Evolutionary conservation across 1,284 basidiomycete species (phyloP).

Genomic region (Ganoderma sinense): DNA sequence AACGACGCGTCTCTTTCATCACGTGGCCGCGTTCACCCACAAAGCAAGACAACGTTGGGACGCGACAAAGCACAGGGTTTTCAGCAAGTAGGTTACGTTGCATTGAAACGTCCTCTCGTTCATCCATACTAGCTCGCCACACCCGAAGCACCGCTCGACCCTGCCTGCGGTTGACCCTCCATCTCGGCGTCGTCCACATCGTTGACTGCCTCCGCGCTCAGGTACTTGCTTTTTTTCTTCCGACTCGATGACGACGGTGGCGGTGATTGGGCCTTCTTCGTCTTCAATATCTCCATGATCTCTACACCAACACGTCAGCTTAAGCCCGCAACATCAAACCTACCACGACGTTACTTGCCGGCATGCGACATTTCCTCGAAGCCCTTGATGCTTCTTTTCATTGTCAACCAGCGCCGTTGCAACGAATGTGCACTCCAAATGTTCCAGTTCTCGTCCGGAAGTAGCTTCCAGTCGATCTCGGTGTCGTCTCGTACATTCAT

Average conservation of each 20-base stretch:
- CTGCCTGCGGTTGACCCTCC: conserved; percentile 31
- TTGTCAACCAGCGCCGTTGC: conserved; percentile 78
- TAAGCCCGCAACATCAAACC: neutral
- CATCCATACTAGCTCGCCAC: neutral
- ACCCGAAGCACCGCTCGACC: conserved; percentile 20
- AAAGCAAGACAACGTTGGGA: neutral
- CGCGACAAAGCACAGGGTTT: neutral
- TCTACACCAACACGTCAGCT: conserved; percentile 49
- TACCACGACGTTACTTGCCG: conserved; percentile 50
- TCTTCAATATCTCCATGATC: conserved; percentile 79
- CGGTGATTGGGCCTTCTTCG: conserved; percentile 67
- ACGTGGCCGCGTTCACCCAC: conserved; percentile 19
- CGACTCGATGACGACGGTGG: conserved; percentile 46
- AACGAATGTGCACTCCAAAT: conserved; percentile 82
- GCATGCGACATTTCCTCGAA: conserved; percentile 80
- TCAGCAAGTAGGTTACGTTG: neutral
- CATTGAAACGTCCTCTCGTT: neutral
- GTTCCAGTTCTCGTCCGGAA: conserved; percentile 79
- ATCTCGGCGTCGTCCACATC: conserved; percentile 44
- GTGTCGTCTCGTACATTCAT: conserved; percentile 78
- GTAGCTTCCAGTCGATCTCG: conserved; percentile 85
- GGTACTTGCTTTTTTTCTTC: conserved; percentile 55
- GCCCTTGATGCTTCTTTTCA: conserved; percentile 79
- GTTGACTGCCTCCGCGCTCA: conserved; percentile 59
- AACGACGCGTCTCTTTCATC: conserved; percentile 21